These are phyloP conservation scores for Trichoderma virens DNA, from an alignment of 495 filamentous ascomycete species.

Conservation along the genomic window DNA sequence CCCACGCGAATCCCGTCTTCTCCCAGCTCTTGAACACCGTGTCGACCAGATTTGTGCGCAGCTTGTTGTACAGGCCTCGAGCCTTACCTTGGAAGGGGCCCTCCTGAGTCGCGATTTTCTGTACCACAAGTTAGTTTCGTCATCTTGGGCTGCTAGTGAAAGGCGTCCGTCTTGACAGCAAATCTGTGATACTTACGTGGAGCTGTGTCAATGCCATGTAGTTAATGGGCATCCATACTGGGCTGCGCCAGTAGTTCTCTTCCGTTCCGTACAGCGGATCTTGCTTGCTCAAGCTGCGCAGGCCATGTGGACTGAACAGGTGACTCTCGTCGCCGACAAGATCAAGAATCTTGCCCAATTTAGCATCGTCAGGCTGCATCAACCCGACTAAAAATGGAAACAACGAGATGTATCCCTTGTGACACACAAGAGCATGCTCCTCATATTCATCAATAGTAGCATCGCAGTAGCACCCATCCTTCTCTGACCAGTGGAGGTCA, in stretches of 20 bases:
- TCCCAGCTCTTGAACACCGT: slow-evolving; percentile 85
- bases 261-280: slow-evolving; percentile 77
- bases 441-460: slow-evolving; percentile 94
- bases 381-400: slow-evolving; percentile 85
- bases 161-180: background rate
- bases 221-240: slow-evolving; percentile 97
- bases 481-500: slow-evolving; percentile 84
- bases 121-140: slow-evolving; percentile 8
- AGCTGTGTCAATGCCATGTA: slow-evolving; percentile 78
- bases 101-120: slow-evolving; percentile 48
- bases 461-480: slow-evolving; percentile 79
- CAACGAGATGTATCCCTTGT: slow-evolving; percentile 92
- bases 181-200: slow-evolving; percentile 50
- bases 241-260: slow-evolving; percentile 96
- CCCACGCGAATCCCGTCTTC: slow-evolving; percentile 94
- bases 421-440: slow-evolving; percentile 82
- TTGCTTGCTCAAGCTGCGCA: slow-evolving; percentile 79
- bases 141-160: slow-evolving; percentile 16
- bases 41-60: slow-evolving; percentile 78
- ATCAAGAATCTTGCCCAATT: slow-evolving; percentile 65
- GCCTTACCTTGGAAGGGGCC: slow-evolving; percentile 67
- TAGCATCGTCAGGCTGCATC: slow-evolving; percentile 60
- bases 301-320: slow-evolving; percentile 77
- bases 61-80: slow-evolving; percentile 60
- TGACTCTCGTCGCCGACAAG: slow-evolving; percentile 74